Base-by-base conservation (phyloP, 1,284 basidiomycete species). In the Mycosarcoma mackinlayi region DNA sequence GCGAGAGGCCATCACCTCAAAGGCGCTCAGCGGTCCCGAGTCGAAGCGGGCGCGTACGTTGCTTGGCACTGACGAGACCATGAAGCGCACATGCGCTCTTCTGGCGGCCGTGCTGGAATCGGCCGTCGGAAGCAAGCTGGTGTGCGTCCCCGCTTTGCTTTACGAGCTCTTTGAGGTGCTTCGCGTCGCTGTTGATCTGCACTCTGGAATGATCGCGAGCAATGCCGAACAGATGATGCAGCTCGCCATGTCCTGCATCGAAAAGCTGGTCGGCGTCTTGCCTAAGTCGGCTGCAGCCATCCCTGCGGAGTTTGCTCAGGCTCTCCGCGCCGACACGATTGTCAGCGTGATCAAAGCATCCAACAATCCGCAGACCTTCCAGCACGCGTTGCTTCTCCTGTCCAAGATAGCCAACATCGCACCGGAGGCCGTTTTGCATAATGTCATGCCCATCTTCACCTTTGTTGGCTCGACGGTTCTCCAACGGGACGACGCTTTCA, bases 361-460 rank as follows among this genome's bases (percentile, higher is more conserved):
- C 3, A 88, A 89, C 54, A 97, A 96, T 80, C 94, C 94, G 2
- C 93, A 97, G 80, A 95, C 92, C 0, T 94, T 94, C 84, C 90
- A 98, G 74, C 92, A 95, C 80, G 93, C 94, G 0, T 85, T 98
- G 3, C 86, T 97, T n/a, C 86, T 98, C 25, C 90, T 97, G 83
- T 90, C 93, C 3, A 90, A 87, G 65, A 85, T 98, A 48, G 92
- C 93, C 1, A 87, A 89, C 28, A 85, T 98, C 40, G 89, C 91
- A 0, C 94, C 94, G 0, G 93, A 95, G 60, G 90, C 92, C 8
- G 92, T 96, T 14, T 86, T 98, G 27, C 93, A 93, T 82, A 94
- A 96, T 77, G 88, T 97, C 62, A 98, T 98, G 93, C 94, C 96
- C 6, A 91, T 99, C 57, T 98, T 99, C 85, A 98, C 95, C 0